Evolutionary conservation across 1,284 basidiomycete species (phyloP).

Genomic region (Naganishia cerealis): DNA sequence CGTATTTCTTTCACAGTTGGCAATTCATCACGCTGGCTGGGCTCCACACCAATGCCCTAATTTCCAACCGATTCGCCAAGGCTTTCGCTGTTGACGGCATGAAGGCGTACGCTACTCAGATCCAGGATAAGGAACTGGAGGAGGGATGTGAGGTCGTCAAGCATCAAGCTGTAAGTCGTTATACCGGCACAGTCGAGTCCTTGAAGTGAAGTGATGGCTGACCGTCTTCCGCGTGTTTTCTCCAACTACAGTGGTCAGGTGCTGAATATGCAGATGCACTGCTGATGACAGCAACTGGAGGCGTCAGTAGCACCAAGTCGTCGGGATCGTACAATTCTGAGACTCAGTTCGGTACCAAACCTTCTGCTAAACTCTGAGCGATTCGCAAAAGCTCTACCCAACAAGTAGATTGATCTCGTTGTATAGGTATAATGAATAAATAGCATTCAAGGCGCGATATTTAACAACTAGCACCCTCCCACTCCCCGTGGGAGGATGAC

Average conservation of each 20-base stretch:
- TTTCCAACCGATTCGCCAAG: conserved; percentile 87
- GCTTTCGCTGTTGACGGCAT: conserved; percentile 78
- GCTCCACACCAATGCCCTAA: conserved; percentile 94
- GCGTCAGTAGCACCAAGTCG: conserved; percentile 88
- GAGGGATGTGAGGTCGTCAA: conserved; percentile 84
- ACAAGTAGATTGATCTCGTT: conserved; percentile 1
- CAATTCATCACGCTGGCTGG: conserved; percentile 98
- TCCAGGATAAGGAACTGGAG: conserved; percentile 77
- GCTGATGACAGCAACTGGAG: conserved; percentile 91
- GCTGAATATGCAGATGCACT: conserved; percentile 88
- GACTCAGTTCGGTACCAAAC: conserved; percentile 66
- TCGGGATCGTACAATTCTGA: conserved; percentile 89
- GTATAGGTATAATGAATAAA: conserved; percentile 15
- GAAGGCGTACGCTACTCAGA: conserved; percentile 63
- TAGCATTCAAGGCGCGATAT: neutral
- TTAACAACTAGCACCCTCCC: no score
- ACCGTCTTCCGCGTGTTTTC: conserved; percentile 32
- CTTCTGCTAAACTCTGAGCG: conserved; percentile 28
- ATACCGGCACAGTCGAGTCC: neutral
- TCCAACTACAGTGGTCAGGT: conserved; percentile 76
- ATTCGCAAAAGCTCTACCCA: neutral
- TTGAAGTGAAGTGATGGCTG: neutral
- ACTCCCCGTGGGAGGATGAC: no score
- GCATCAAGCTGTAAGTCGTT: conserved; percentile 55
- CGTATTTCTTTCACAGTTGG: conserved; percentile 65